Conservation (phyloP, 2,329 filamentous ascomycete species). For the Fusarium duplospermum region DNA sequence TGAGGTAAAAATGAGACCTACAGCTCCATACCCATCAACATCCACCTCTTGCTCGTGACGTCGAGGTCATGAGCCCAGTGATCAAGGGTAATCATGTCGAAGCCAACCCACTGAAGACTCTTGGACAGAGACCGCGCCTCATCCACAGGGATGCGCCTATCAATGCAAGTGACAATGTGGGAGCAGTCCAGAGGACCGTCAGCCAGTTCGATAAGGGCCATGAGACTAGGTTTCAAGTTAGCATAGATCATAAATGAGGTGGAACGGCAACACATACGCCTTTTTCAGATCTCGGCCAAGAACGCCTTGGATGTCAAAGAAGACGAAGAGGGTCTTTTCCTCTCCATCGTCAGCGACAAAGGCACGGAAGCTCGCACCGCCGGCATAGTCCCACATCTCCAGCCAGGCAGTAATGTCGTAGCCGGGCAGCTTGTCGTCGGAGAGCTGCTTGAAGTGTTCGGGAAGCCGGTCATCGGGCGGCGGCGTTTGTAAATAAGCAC, state of each 20-base stretch:
- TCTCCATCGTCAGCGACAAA: slow-evolving; percentile 79
- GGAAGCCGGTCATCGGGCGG: slow-evolving; percentile 61
- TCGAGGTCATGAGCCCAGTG: slow-evolving; percentile 75
- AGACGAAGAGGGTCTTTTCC: slow-evolving; percentile 84
- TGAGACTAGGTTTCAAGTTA: slow-evolving; percentile 67
- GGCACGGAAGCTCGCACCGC: slow-evolving; percentile 85
- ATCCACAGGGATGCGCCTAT: slow-evolving; percentile 72
- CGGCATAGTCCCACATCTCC: slow-evolving; percentile 87
- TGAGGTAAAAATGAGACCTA: slow-evolving; percentile 60
- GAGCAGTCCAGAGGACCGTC: slow-evolving; percentile 80
- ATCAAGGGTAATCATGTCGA: slow-evolving; percentile 83
- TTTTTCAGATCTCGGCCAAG: slow-evolving; percentile 85
- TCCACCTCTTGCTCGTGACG: slow-evolving; percentile 80
- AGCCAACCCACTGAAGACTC: slow-evolving; percentile 93
- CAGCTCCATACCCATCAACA: slow-evolving; percentile 90
- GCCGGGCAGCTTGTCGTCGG: slow-evolving; percentile 43
- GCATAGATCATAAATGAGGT: neutral
- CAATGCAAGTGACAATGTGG: slow-evolving; percentile 83
- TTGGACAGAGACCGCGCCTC: slow-evolving; percentile 77
- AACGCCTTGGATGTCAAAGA: slow-evolving; percentile 79
- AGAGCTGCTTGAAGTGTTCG: slow-evolving; percentile 50
- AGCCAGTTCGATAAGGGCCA: slow-evolving; percentile 90
- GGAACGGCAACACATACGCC: slow-evolving; percentile 69
- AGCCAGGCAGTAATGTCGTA: slow-evolving; percentile 71
- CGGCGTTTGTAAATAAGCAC: slow-evolving; percentile 71